Base-by-base conservation (phyloP, 2,329 filamentous ascomycete genomes). In the Sarocladium oryzae region DNA sequence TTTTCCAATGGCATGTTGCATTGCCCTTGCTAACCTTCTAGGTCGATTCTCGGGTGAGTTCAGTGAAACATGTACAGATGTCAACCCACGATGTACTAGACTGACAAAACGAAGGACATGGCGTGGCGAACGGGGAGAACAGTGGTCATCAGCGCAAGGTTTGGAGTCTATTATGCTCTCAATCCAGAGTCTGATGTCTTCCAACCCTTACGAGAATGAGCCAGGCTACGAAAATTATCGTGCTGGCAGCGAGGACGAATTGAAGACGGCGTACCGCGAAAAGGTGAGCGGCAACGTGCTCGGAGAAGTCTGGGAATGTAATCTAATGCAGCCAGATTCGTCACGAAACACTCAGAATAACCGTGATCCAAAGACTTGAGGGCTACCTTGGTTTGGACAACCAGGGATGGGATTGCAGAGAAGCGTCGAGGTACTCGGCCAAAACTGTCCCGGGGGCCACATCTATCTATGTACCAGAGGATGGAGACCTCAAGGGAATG, bases 81-180 rank as follows among this genome's bases (percentile, higher is more conserved):
- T 8, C 18, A 26, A 13, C 26, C 15, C 15, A 26, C 2, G 59
- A 64, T 58, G 38, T 2, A 30, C n/a, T 6, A 13, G 13, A 26
- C n/a, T 38, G 53, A 18, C 6, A n/a, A 13, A 9, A 20, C n/a
- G 4, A 58, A 95, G 91, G 53, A 99, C 93, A 64, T 99, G 93
- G 93, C 81, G 87, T 48, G 91, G 91, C 24, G 86, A 96, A 62
- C 79, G 82, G 15, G 89, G 91, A 51, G 93, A 97, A 67, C 85
- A 96, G 66, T 99, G 93, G 93, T 96, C 91, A 15, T 90, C 91
- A 15, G 93, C 92, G 1, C 93, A 97, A 66, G 92, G 93, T 6
- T 75, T 99, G 1, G 93, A 97, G 66, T 97, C 92, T 1, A 89
- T 97, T 46, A 69, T 99, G 45, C 81, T 97, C 50, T 97, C 92